Percentiles rank a stretch among this genome's conserved stretches.
phyloP scores from a whole-genome alignment of 495 filamentous ascomycete genomes.

The Polyplosphaeria fusca region DNA sequence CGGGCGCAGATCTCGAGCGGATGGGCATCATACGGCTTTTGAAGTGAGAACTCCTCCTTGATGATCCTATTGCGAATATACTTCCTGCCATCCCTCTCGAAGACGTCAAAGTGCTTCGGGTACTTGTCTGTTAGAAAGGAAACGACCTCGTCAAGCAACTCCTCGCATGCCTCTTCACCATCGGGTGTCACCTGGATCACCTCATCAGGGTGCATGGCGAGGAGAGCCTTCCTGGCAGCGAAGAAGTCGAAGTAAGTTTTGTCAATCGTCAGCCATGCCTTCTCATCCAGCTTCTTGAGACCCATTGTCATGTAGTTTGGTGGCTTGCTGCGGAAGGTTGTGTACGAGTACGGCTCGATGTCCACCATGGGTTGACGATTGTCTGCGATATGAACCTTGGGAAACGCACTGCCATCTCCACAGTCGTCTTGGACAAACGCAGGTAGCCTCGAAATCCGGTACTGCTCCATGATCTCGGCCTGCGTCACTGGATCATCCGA shows the following conservation, averaged over 20 bases:
- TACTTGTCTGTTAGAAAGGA: constrained; percentile 51
- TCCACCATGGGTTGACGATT: too few relatives aligned
- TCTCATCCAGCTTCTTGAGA: constrained; percentile 49
- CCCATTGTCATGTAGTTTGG: constrained; percentile 50
- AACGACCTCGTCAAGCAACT: constrained; percentile 51
- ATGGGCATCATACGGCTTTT: constrained; percentile 37
- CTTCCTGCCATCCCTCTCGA: constrained; percentile 35
- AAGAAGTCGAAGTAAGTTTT: constrained; percentile 52
- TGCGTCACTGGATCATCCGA: too few relatives aligned
- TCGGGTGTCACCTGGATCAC: constrained; percentile 53
- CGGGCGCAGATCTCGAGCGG: constrained; percentile 57
- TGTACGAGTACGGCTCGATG: background rate
- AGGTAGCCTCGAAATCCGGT: constrained; percentile 8
- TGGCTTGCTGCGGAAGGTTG: background rate
- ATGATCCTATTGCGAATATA: constrained; percentile 51
- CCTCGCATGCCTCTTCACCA: constrained; percentile 50
- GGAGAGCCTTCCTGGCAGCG: constrained; percentile 45
- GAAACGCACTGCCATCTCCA: constrained; percentile 14
- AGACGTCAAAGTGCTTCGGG: constrained; percentile 44
- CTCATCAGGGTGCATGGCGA: constrained; percentile 43
- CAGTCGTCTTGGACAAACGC: constrained; percentile 18
- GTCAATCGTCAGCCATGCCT: constrained; percentile 57
- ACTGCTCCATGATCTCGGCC: too few relatives aligned
- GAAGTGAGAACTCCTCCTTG: constrained; percentile 47
- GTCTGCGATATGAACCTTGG: constrained; percentile 2